Conservation (phyloP, 2,329 filamentous ascomycete genomes). For the Monilinia aucupariae region DNA sequence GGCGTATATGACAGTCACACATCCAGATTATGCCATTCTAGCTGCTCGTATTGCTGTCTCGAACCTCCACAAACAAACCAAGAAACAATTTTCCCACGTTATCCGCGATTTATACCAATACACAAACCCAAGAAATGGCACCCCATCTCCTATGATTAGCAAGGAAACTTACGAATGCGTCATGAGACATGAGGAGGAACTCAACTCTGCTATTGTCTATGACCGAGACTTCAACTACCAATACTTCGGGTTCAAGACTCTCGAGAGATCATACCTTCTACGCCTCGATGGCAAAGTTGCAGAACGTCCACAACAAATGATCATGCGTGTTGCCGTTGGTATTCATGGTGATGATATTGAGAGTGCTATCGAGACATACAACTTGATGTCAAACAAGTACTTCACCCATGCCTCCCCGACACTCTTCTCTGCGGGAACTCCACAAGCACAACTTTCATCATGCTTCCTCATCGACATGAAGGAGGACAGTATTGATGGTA, state of each 20-base stretch:
- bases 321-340: slow-evolving; percentile 97
- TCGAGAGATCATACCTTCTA: slow-evolving; percentile 95
- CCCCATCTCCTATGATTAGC: slow-evolving; percentile 88
- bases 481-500: slow-evolving; percentile 98
- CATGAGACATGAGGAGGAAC: slow-evolving; percentile 92
- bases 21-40: slow-evolving; percentile 97
- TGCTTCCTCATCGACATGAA: slow-evolving; percentile 99
- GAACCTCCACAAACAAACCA: slow-evolving; percentile 99
- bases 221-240: slow-evolving; percentile 99
- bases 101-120: slow-evolving; percentile 92
- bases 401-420: slow-evolving; percentile 98
- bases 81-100: slow-evolving; percentile 98
- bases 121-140: slow-evolving; percentile 86
- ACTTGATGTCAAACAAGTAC: slow-evolving; percentile 97
- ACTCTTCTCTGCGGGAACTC: slow-evolving; percentile 95
- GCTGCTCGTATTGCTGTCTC: slow-evolving; percentile 97
- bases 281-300: slow-evolving; percentile 94
- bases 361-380: slow-evolving; percentile 93
- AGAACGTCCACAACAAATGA: slow-evolving; percentile 97
- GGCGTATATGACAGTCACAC: slow-evolving; percentile 99
- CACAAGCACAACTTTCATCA: slow-evolving; percentile 88
- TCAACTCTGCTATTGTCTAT: slow-evolving; percentile 98
- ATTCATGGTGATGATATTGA: slow-evolving; percentile 95
- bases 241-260: slow-evolving; percentile 99
- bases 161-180: slow-evolving; percentile 84